Percentiles rank a stretch among this genome's conserved stretches.
These are phyloP conservation scores for Tylopilus cervinicoccineus DNA, from an alignment of 768 basidiomycete genomes.

Conservation along the genomic window DNA sequence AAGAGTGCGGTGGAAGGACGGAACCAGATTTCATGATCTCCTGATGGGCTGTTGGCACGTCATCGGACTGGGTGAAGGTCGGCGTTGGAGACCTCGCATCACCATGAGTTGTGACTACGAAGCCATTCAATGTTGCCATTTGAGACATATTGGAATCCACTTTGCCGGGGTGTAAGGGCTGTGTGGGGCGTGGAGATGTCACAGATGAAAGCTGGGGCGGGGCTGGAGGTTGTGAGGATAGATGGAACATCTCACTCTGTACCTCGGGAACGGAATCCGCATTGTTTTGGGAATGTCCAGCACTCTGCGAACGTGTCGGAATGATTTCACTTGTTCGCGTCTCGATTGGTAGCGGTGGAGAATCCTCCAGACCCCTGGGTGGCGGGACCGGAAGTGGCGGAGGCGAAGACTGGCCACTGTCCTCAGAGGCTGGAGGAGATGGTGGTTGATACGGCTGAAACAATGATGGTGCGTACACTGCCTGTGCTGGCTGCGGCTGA, in stretches of 20 bases:
- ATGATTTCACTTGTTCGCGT: constrained; percentile 27
- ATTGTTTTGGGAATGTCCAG: not conserved
- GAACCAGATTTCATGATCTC: constrained; percentile 9
- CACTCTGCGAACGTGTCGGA: constrained; percentile 14
- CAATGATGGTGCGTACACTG: constrained; percentile 18
- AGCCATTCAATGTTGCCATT: not conserved
- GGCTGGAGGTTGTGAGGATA: constrained; percentile 6
- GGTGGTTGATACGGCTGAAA: constrained; percentile 24
- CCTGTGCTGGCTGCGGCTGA: constrained; percentile 11
- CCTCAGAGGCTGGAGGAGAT: constrained; percentile 14
- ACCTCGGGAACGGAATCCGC: constrained; percentile 10
- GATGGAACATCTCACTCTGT: constrained; percentile 25
- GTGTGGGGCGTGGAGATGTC: not conserved
- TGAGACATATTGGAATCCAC: not conserved
- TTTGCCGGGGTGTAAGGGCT: constrained; percentile 7
- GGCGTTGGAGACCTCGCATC: constrained; percentile 8
- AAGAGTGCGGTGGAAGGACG: constrained; percentile 9
- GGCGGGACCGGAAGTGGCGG: constrained; percentile 30
- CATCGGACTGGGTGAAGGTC: constrained; percentile 4
- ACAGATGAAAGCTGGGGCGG: not conserved
- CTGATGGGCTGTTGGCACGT: constrained; percentile 7
- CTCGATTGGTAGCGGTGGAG: constrained; percentile 18
- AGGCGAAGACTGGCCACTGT: constrained; percentile 22
- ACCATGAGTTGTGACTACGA: not conserved
- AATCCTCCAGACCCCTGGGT: constrained; percentile 23